Conservation (phyloP, 805 yeast genomes). For the Priceomyces haplophilus region DNA sequence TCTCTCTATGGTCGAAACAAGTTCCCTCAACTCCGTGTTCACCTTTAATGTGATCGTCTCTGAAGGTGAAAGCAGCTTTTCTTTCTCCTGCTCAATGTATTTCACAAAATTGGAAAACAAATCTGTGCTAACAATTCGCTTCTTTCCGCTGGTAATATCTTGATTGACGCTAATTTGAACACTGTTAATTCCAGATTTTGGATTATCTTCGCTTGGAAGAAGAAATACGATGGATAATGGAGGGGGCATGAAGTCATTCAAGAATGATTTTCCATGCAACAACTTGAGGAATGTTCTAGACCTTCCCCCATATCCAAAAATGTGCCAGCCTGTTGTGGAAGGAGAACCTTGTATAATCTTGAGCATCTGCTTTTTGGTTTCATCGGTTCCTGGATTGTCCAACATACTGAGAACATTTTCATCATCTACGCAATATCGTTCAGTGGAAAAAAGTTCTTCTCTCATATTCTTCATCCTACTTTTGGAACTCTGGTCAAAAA, state of each 20-base stretch:
- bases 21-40: constrained; percentile 11
- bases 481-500: constrained; percentile 16
- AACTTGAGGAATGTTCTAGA: constrained; percentile 24
- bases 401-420: constrained; percentile 14
- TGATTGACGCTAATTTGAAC: constrained; percentile 17
- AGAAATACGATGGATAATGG: constrained; percentile 33
- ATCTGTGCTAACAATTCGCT: constrained; percentile 9
- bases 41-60: constrained; percentile 12
- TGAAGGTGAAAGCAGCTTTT: neutral
- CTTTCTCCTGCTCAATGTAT: constrained; percentile 1
- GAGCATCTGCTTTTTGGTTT: constrained; percentile 4
- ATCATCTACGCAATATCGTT: constrained; percentile 25
- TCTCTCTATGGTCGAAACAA: constrained; percentile 6
- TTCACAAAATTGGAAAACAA: constrained; percentile 7
- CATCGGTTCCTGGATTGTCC: constrained; percentile 4
- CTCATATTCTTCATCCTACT: constrained; percentile 9
- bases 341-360: constrained; percentile 6
- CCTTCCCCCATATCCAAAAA: constrained; percentile 32
- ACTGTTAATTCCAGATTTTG: constrained; percentile 3
- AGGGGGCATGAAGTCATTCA: constrained; percentile 40
- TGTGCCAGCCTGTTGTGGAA: constrained; percentile 37
- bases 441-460: constrained; percentile 13
- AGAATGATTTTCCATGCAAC: constrained; percentile 36
- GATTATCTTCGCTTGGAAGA: constrained; percentile 17
- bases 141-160: constrained; percentile 7